These are phyloP conservation scores for Fusarium incarnatum DNA, from an alignment of 2,329 filamentous ascomycete genomes.

Conservation along the genomic window DNA sequence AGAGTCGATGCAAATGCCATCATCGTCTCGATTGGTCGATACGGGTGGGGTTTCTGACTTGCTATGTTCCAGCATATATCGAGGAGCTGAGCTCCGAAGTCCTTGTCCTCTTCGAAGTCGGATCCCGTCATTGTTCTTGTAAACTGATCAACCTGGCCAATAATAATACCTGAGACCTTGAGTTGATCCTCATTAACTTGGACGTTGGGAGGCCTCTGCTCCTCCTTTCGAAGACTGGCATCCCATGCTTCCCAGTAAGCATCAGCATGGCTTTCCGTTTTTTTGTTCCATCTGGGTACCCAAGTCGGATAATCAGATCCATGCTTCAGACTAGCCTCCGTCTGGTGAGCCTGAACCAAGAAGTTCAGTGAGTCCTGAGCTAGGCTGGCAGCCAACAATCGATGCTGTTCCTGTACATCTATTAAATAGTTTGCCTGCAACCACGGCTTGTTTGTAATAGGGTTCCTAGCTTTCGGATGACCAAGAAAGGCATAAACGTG, in stretches of 20 bases:
- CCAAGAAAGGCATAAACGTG: slow-evolving; percentile 17
- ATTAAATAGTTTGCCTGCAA: slow-evolving; percentile 12
- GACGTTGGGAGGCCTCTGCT: neutral
- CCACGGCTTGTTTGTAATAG: neutral
- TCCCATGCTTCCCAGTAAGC: slow-evolving; percentile 24
- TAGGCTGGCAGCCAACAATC: neutral
- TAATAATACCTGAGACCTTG: neutral
- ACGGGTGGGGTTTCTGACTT: neutral
- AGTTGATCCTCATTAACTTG: neutral
- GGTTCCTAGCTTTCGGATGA: slow-evolving; percentile 7
- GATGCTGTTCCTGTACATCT: slow-evolving; percentile 7
- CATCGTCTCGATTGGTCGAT: neutral
- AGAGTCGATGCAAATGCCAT: slow-evolving; percentile 15
- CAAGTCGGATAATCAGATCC: neutral
- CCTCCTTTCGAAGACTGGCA: slow-evolving; percentile 8
- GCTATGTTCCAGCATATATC: slow-evolving; percentile 8
- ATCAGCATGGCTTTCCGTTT: slow-evolving; percentile 1
- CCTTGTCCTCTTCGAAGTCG: neutral
- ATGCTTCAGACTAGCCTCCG: neutral
- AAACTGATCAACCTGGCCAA: slow-evolving; percentile 3
- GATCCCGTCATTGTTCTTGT: neutral
- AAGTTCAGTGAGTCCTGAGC: slow-evolving; percentile 8
- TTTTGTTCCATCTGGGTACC: slow-evolving; percentile 10
- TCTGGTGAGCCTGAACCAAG: slow-evolving; percentile 1
- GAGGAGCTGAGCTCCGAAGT: neutral